phyloP scores from a whole-genome alignment of 2,329 filamentous ascomycete genomes.

The Penicillium occitanis region DNA sequence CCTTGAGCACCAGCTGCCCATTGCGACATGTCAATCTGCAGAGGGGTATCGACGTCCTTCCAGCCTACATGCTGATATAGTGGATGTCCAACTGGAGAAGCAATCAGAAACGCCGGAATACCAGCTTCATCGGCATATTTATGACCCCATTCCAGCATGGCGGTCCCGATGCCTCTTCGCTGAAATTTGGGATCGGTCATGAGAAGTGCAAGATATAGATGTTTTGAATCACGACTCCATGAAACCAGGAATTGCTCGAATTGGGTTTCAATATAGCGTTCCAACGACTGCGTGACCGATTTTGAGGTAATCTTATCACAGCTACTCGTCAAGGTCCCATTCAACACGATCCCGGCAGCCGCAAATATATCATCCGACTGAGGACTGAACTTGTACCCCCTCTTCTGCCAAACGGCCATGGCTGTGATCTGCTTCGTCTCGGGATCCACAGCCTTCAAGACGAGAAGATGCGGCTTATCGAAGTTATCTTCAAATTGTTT shows the following conservation, averaged over 20 bases:
- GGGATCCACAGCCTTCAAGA: conserved; percentile 1
- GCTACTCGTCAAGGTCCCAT: not conserved
- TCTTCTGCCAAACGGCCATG: conserved; percentile 12
- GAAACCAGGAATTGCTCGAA: conserved; percentile 3
- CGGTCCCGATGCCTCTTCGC: conserved; percentile 4
- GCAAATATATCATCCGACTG: not conserved
- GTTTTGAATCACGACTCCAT: conserved; percentile 2
- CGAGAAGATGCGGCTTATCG: not conserved
- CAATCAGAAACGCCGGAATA: not conserved
- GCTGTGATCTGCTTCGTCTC: not conserved
- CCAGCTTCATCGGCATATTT: not conserved
- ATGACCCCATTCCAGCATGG: conserved; percentile 4
- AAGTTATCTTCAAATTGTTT: conserved; percentile 1
- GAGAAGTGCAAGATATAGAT: conserved; percentile 8
- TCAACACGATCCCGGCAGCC: not conserved
- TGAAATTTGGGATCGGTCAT: conserved; percentile 5
- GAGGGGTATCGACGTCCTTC: conserved; percentile 2
- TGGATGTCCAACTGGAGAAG: conserved; percentile 5
- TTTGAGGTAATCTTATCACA: not conserved
- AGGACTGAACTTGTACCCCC: not conserved
- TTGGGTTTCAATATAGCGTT: not conserved
- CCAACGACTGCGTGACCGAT: not conserved
- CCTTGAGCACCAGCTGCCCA: conserved; percentile 1
- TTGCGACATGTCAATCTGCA: conserved; percentile 5
- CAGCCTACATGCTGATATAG: conserved; percentile 8